Evolutionary conservation across 768 basidiomycete genomes (phyloP), one percentile per base, ranked within the genome.

Genomic region (Vararia minispora): DNA sequence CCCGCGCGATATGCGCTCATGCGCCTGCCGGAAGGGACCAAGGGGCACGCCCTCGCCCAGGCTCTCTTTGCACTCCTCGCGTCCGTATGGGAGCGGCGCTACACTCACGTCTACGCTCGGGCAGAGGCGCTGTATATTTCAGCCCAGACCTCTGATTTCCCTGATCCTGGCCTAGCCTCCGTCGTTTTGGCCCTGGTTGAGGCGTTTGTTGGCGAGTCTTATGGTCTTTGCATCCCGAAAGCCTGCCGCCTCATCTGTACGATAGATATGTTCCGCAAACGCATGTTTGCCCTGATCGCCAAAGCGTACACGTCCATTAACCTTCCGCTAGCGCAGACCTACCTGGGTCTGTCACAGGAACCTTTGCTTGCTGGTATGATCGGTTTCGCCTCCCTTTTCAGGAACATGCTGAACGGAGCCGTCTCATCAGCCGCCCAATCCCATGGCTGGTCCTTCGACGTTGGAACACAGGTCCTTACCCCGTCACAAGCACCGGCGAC

Each of bases 221-320:
- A 10, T 9, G 10, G 8, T 25, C 16, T 29, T 5, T 6, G 5
- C 1, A 9, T 3, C 1, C 6, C n/a, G 23, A 1, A 18, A n/a
- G 26, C 12, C 35, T 33, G 29, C 18, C 17, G 17, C 14, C 4
- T 9, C 14, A 30, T 7, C 13, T 34, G 8, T 33, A 22, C 34
- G 13, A 28, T 42, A 85, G 82, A 71, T 3, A 52, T 63, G 7
- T 84, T 83, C 58, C 74, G 78, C 30, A 50, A 51, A 39, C 65
- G 73, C 42, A 76, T 75, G 0, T 66, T 79, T 44, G 48, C 49
- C 1, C 61, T 84, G 7, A 48, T 84, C 16, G 68, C 74, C 7
- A 71, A 65, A 48, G 78, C 77, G n/a, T 84, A 81, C 55, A 67
- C 71, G 3, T 74, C 76, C 2, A 57, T 86, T 17, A 68, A 73